Percentiles rank a stretch among this genome's conserved stretches.
phyloP scores from a whole-genome alignment of 352 stramenopile genomes.

The Peronospora farinosa region DNA sequence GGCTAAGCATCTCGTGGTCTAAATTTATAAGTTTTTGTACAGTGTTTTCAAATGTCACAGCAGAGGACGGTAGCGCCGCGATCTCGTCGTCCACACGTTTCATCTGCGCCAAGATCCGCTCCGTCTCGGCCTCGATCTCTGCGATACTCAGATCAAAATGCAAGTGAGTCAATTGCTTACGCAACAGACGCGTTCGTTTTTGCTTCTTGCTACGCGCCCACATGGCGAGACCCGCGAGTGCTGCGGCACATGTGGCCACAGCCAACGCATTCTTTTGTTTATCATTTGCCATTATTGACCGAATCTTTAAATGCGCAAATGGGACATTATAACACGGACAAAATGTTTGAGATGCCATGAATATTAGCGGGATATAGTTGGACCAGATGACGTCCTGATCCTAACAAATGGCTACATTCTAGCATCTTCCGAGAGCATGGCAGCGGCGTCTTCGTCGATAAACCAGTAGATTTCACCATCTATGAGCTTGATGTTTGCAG shows the following conservation, averaged over 20 bases:
- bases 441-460: constrained; percentile 71
- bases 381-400: neutral
- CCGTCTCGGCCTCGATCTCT: constrained; percentile 69
- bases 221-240: constrained; percentile 42
- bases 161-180: constrained; percentile 55
- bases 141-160: constrained; percentile 65
- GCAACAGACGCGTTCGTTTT: constrained; percentile 29
- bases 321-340: neutral
- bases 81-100: constrained; percentile 70
- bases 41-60: constrained; percentile 59
- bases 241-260: constrained; percentile 39
- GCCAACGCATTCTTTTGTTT: constrained; percentile 61
- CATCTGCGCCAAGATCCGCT: constrained; percentile 60
- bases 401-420: constrained; percentile 20
- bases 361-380: neutral
- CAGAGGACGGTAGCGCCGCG: constrained; percentile 30
- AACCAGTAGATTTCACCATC: constrained; percentile 77
- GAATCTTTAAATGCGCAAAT: constrained; percentile 24
- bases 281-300: constrained; percentile 27
- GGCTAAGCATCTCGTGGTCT: constrained; percentile 80
- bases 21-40: constrained; percentile 75
- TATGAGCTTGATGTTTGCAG: constrained; percentile 61
- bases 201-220: constrained; percentile 49
- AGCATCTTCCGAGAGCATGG: constrained; percentile 43
- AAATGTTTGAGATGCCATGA: neutral